Conservation (phyloP, 768 basidiomycete species). For the Russula brevipes region DNA sequence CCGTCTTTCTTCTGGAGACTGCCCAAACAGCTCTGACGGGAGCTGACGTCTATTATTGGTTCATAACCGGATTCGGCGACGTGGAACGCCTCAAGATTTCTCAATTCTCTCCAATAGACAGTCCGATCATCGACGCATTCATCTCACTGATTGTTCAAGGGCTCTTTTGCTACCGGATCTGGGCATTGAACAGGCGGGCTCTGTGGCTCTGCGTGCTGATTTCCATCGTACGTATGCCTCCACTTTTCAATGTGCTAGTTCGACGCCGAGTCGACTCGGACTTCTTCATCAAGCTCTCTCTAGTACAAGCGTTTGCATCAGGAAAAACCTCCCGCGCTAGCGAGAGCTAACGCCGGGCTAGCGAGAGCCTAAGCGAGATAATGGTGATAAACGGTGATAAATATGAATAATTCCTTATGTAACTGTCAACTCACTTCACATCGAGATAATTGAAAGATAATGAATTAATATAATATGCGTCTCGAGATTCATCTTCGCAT, state of each 20-base stretch:
- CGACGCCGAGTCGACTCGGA: no score
- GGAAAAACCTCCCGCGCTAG: no score
- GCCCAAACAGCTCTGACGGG: constrained; percentile 13
- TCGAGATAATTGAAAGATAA: no score
- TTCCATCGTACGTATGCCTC: not conserved
- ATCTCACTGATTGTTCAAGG: constrained; percentile 10
- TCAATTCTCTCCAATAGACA: constrained; percentile 3
- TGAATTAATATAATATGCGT: no score
- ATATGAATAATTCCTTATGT: no score
- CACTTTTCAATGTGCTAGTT: not conserved
- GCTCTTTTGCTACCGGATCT: constrained; percentile 18
- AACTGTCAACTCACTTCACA: no score
- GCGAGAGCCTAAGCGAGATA: no score
- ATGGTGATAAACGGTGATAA: no score
- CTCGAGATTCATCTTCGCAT: no score
- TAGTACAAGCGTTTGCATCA: not conserved
- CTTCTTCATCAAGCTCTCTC: not conserved
- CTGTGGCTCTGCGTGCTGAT: constrained; percentile 8
- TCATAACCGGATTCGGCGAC: constrained; percentile 12
- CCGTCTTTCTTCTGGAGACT: constrained; percentile 8
- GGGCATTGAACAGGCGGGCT: constrained; percentile 9
- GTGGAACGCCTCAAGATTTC: not conserved
- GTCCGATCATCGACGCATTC: constrained; percentile 3
- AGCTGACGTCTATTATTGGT: constrained; percentile 17
- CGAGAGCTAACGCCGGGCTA: no score